Conservation (phyloP, 208 protist genomes). For the Crithidia brevicula region DNA sequence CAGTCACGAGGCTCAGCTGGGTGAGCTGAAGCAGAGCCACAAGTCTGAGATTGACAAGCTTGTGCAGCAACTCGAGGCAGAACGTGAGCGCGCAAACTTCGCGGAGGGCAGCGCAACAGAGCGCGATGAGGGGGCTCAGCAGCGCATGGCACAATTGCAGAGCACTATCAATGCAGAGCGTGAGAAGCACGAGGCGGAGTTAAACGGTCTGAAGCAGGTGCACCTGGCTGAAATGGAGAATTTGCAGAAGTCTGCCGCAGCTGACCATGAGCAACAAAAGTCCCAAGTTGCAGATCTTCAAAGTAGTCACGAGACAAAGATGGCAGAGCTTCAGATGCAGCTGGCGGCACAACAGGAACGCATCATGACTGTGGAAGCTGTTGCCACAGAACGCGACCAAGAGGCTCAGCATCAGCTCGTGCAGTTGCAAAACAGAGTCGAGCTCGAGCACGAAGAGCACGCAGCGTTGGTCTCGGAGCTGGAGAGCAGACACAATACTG, state of each 20-base stretch:
- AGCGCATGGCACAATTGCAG: constrained; percentile 12
- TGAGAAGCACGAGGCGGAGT: constrained; percentile 12
- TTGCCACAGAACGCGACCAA: neutral
- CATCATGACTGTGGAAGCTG: neutral
- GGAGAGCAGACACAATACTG: constrained; percentile 8
- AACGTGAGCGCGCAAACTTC: constrained; percentile 15
- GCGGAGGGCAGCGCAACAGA: constrained; percentile 11
- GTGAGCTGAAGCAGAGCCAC: constrained; percentile 7
- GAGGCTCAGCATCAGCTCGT: neutral
- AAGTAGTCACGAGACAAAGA: constrained; percentile 2
- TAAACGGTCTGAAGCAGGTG: neutral
- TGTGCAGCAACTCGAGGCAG: constrained; percentile 17
- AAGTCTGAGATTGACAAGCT: constrained; percentile 12
- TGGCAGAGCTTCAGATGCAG: neutral
- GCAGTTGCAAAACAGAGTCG: neutral
- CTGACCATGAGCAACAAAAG: neutral
- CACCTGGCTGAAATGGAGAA: neutral
- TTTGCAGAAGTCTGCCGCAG: neutral
- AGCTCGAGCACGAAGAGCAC: neutral
- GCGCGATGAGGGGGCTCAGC: constrained; percentile 1
- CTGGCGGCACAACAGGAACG: neutral
- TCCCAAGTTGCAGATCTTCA: too few relatives aligned
- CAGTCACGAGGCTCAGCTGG: neutral
- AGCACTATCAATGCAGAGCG: neutral
- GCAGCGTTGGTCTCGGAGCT: neutral